Evolutionary conservation across 345 rosid genomes (phyloP).

Genomic region (Eucalyptus regnans): DNA sequence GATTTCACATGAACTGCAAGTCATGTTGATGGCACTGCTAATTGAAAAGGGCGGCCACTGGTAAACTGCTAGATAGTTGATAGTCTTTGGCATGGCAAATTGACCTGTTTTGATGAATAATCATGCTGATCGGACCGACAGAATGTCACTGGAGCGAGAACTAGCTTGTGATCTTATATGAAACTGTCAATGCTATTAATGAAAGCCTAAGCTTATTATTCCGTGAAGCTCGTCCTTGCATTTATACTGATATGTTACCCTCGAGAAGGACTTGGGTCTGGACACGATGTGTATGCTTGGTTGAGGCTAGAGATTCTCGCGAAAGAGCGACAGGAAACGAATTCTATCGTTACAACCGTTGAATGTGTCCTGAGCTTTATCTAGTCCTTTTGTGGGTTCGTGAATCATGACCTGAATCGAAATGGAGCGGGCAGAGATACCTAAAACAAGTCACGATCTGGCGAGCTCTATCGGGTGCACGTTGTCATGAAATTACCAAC

Average conservation of each 20-base stretch:
- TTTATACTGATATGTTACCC: neutral
- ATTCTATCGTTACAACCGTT: neutral
- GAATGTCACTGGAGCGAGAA: neutral
- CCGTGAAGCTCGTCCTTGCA: neutral
- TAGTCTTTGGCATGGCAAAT: neutral
- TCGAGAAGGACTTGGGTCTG: neutral
- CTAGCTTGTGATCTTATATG: neutral
- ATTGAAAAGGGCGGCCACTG: neutral
- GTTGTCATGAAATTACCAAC: neutral
- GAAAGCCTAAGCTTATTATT: neutral
- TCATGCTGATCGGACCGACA: neutral
- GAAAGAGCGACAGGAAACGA: neutral
- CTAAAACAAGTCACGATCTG: neutral
- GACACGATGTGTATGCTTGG: neutral
- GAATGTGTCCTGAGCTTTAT: neutral
- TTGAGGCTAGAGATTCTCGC: neutral
- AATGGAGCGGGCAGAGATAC: neutral
- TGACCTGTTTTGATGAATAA: neutral
- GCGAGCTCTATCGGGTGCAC: neutral
- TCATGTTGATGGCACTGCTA: neutral
- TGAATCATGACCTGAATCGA: neutral
- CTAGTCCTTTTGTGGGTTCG: neutral
- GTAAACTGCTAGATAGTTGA: neutral
- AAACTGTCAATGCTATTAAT: neutral
- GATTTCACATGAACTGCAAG: neutral